Evolutionary conservation across 768 basidiomycete species (phyloP).

Genomic region (Strobilomyces echinocephalus): DNA sequence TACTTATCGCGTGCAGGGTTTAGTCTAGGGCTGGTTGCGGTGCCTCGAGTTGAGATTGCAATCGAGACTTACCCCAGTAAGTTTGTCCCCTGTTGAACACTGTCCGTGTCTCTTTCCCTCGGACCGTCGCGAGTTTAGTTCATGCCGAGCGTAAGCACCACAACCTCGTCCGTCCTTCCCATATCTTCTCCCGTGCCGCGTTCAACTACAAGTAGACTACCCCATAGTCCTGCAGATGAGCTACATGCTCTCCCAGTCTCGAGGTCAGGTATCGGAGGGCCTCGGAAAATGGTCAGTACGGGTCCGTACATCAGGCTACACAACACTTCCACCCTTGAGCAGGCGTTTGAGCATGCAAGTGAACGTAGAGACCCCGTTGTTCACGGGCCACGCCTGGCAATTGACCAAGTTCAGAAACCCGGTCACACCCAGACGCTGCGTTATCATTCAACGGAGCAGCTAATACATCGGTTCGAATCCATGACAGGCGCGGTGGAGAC

Average conservation of each 20-base stretch:
- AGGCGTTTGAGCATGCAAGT: neutral
- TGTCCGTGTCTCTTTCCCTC: too few relatives aligned
- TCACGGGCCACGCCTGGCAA: neutral
- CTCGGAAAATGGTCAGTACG: slow-evolving; percentile 15
- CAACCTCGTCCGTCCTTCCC: slow-evolving; percentile 10
- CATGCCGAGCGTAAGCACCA: slow-evolving; percentile 19
- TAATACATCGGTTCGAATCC: slow-evolving; percentile 52
- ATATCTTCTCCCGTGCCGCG: slow-evolving; percentile 14
- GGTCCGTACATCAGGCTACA: neutral
- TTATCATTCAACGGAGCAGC: slow-evolving; percentile 43
- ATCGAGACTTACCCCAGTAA: slow-evolving; percentile 1
- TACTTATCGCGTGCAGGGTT: neutral
- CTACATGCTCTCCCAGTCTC: neutral
- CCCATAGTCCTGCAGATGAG: neutral
- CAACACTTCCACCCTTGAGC: neutral
- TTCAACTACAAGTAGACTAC: slow-evolving; percentile 6
- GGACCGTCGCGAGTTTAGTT: neutral
- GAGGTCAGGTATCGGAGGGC: slow-evolving; percentile 16
- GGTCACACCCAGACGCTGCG: slow-evolving; percentile 16
- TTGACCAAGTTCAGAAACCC: neutral
- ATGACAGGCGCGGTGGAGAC: slow-evolving; percentile 25
- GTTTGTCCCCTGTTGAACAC: neutral
- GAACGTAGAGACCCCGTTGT: neutral
- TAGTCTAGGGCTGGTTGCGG: slow-evolving; percentile 7
- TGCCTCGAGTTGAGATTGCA: slow-evolving; percentile 7